Evolutionary conservation across 169 alveolate genomes (phyloP), one percentile per base, ranked within the genome.

Genomic region (Plasmodium adleri): DNA sequence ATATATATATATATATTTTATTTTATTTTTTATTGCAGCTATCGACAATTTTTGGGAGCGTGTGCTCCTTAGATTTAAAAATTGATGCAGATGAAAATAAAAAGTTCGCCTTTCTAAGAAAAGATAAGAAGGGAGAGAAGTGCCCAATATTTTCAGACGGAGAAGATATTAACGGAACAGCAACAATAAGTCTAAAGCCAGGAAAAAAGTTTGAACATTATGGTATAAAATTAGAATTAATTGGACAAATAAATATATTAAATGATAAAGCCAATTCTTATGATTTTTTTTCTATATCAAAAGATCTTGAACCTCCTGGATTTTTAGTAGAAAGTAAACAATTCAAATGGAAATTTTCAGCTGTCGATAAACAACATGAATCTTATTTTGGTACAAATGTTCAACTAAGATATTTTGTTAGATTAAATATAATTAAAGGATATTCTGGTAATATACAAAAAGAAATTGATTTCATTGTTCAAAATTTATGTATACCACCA

Each of bases 261-360:
- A 95, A 94, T 91, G 99, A 99, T 92, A 94, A 94, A 59, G 88
- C 95, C 8, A 96, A 97, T 88, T 95, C 97, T 8, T 95, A 97
- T 88, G 99, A 98, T 91, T 98, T 99, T 93, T 97, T 98, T 90
- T 92, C 99, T n/a, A 93, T 98, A 94, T 89, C 97, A 13, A 94
- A 98, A 94, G 99, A 98, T 83, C 92, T 98, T 66, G 99, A 98
- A 71, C 99, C 99, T 15, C 98, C 99, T 0, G 99, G 99, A 12
- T 93, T 88, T 15, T 83, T 97, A 63, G 89, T 93, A 56, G 99
- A 96, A 91, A 94, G 97, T 52, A 96, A 97, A 72, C 97, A 95
- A 74, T 97, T 96, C 92, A 94, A 95, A 78, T 99, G 99, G 94
- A 88, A 96, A 54, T 98, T 99, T 94, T 97, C 96, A 56, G 94